Evolutionary conservation across 331 rosid species (phyloP).

Genomic region (Saraca asoca): DNA sequence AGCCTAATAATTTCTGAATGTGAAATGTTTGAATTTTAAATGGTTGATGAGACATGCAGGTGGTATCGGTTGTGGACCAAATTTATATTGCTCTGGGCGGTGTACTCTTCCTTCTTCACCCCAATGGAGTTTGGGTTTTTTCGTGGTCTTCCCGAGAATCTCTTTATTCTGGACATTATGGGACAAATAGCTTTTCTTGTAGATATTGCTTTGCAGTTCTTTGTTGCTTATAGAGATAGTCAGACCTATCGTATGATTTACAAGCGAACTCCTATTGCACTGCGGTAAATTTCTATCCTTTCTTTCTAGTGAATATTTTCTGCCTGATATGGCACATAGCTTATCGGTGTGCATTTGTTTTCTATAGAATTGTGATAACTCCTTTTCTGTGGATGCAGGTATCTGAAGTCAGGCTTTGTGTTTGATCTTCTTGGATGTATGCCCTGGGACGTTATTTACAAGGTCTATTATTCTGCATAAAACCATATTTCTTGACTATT

Average conservation of each 20-base stretch:
- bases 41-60: conserved; percentile 50
- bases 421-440: conserved; percentile 81
- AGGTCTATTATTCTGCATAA: conserved; percentile 53
- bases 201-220: conserved; percentile 76
- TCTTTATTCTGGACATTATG: conserved; percentile 70
- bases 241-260: conserved; percentile 79
- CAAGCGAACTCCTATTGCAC: conserved; percentile 72
- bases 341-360: conserved; percentile 13
- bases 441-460: conserved; percentile 94
- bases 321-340: conserved; percentile 7
- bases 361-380: not conserved
- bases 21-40: not conserved
- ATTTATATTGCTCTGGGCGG: conserved; percentile 90
- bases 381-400: conserved; percentile 53
- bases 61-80: conserved; percentile 77
- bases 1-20: not conserved
- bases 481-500: conserved; percentile 11
- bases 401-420: conserved; percentile 70
- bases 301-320: not conserved
- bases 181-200: conserved; percentile 83
- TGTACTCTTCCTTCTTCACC: conserved; percentile 96
- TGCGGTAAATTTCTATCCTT: conserved; percentile 47
- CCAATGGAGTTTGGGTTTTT: conserved; percentile 95
- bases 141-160: conserved; percentile 70
- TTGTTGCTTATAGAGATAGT: conserved; percentile 73